Conservation (phyloP, 73 alveolate species). For the Symbiodinium natans region DNA sequence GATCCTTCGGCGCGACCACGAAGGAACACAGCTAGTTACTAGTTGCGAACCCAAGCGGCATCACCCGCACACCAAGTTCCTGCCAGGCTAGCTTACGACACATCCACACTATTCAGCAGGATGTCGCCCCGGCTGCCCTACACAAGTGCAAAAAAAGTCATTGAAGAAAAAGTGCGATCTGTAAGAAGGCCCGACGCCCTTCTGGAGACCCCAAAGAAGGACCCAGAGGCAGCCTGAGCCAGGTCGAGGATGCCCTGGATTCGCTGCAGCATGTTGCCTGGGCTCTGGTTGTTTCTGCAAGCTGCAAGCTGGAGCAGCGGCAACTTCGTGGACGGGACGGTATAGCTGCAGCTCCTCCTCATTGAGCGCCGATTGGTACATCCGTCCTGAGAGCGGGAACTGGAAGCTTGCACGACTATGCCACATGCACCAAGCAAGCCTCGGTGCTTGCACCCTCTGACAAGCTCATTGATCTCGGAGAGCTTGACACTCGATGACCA, state of each 20-base stretch:
- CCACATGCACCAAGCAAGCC: not conserved
- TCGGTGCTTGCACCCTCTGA: slow-evolving; percentile 81
- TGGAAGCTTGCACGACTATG: not conserved
- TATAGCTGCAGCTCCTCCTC: slow-evolving; percentile 56
- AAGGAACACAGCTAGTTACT: not conserved
- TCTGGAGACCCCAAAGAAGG: not conserved
- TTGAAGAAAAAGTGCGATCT: too few relatives aligned
- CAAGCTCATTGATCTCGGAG: slow-evolving; percentile 75
- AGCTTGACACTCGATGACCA: slow-evolving; percentile 80
- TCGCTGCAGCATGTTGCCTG: slow-evolving; percentile 77
- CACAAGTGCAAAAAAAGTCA: too few relatives aligned
- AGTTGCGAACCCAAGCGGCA: slow-evolving; percentile 12
- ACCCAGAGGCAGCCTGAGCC: slow-evolving; percentile 44
- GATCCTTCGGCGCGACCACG: not conserved
- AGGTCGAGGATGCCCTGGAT: slow-evolving; percentile 50
- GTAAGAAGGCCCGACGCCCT: too few relatives aligned
- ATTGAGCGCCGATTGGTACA: slow-evolving; percentile 43
- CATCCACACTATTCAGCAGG: too few relatives aligned
- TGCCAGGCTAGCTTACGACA: not conserved
- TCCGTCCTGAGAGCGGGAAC: slow-evolving; percentile 8
- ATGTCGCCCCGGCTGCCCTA: too few relatives aligned
- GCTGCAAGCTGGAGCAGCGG: too few relatives aligned
- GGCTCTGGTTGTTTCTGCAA: not conserved
- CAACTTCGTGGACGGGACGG: too few relatives aligned
- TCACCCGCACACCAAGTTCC: slow-evolving; percentile 80